Percentiles rank a stretch among this genome's conserved stretches.
Conservation (phyloP, 1,284 basidiomycete species). For the Cryptococcus sp. region DNA sequence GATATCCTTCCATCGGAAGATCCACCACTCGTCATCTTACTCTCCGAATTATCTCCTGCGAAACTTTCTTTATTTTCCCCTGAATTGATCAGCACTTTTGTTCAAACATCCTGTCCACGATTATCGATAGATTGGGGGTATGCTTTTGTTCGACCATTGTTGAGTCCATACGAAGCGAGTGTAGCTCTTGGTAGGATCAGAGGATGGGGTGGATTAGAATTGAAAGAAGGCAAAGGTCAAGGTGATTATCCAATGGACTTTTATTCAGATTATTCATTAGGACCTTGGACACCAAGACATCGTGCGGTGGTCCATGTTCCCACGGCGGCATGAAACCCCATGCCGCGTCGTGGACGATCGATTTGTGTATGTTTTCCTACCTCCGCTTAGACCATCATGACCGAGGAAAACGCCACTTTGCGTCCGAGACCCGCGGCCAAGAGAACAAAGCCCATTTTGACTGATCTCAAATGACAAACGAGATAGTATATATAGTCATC, state of each 20-base stretch:
- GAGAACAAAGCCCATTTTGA: too few relatives aligned
- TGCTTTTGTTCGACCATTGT: constrained; percentile 81
- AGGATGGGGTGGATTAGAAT: constrained; percentile 44
- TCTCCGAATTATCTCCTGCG: constrained; percentile 92
- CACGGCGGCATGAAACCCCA: too few relatives aligned
- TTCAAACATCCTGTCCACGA: constrained; percentile 93
- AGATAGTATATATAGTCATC: too few relatives aligned
- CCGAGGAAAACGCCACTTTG: too few relatives aligned
- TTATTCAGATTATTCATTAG: constrained; percentile 66
- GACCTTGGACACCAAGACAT: not conserved
- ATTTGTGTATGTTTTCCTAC: too few relatives aligned
- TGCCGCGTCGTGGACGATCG: too few relatives aligned
- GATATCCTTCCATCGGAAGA: constrained; percentile 1
- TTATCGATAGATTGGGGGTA: constrained; percentile 98
- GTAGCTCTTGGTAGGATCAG: constrained; percentile 71
- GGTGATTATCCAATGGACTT: constrained; percentile 91
- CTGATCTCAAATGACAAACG: too few relatives aligned
- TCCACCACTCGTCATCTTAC: constrained; percentile 65
- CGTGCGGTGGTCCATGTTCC: too few relatives aligned
- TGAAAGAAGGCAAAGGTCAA: constrained; percentile 36
- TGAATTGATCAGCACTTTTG: constrained; percentile 72
- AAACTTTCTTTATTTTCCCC: constrained; percentile 81
- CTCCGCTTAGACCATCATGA: too few relatives aligned
- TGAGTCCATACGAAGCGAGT: constrained; percentile 91
- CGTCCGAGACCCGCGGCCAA: too few relatives aligned